Percentiles rank a stretch among this genome's conserved stretches.
Conservation (phyloP, 164 flowering plant genomes). For the Paratinospora sagittata region DNA sequence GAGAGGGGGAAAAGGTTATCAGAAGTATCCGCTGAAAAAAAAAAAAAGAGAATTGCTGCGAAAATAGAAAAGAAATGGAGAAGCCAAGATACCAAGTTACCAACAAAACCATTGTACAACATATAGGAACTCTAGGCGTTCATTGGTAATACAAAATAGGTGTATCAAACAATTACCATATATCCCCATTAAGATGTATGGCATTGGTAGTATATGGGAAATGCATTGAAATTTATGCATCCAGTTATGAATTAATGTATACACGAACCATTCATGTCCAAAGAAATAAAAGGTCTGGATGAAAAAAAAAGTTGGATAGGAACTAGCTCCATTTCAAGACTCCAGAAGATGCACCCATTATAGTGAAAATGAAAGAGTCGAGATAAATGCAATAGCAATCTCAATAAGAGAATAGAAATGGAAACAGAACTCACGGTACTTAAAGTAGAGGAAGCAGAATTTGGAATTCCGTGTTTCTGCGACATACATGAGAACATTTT, state of each 20-base stretch:
- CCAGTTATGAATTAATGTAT: not conserved
- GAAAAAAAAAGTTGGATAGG: not conserved
- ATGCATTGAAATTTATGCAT: not conserved
- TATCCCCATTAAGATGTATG: not conserved
- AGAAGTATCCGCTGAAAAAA: not conserved
- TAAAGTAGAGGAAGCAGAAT: slow-evolving; percentile 29
- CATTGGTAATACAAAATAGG: not conserved
- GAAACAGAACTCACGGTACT: slow-evolving; percentile 44
- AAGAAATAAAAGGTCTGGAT: not conserved
- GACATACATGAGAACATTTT: slow-evolving; percentile 12
- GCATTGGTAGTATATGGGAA: not conserved
- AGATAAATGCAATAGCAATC: not conserved
- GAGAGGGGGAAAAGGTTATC: not conserved
- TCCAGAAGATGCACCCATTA: not conserved
- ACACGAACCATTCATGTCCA: not conserved
- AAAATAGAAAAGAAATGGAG: not conserved
- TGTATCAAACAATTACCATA: not conserved
- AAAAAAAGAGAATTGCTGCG: not conserved
- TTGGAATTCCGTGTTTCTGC: slow-evolving; percentile 43
- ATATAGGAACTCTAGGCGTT: not conserved
- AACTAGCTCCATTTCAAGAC: not conserved
- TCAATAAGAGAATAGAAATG: slow-evolving; percentile 8
- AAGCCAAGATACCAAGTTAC: not conserved
- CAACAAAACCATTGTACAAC: not conserved
- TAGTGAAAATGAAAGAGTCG: not conserved